Evolutionary conservation across 257 asterid species (phyloP), one percentile per base, ranked within the genome.

Genomic region (Jasminum sambac): DNA sequence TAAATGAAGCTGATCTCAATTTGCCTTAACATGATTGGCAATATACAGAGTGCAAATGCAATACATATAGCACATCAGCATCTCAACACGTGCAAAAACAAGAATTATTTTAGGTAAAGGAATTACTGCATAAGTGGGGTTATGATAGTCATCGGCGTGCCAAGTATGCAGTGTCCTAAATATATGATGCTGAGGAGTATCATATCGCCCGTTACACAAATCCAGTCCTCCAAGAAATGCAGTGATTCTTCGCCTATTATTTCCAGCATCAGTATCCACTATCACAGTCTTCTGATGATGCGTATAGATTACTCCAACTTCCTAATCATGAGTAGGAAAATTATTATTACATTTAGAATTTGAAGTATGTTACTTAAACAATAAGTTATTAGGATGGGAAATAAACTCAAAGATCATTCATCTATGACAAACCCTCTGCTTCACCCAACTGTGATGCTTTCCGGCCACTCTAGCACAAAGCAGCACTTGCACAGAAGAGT

Each of bases 231-330:
- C 92, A 44, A 86, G 59, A 73, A 86, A 86, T 0, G 92, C 67
- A 14, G 84, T 82, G 64, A 86, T 82, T 71, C 79, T 82, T 71
- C 79, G 80, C 1, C 88, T 77, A 72, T 64, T 80, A 46, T 82
- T 84, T 36, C 88, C 86, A 17, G 37, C 87, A 72, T 86, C 84
- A 0, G 89, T 73, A 67, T 86, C 92, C 66, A 84, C 87, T 11
- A 86, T 81, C 72, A 86, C 88, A 39, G 86, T 82, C 72, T 86
- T 86, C 73, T 86, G 89, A 69, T 86, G 92, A 75, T 86, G 92
- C 30, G 92, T 84, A 25, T 82, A 86, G 11, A 86, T 71, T 6
- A 81, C 81, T 67, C 92, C 92, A 0, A 86, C 92, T 25, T 82
- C 89, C 91, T 85, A 63, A 24, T 25, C 9, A 23, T 3, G 52